A percentile compares a stretch with the other conserved stretches of the same genome.
Evolutionary conservation across 176 grass and related monocot genomes (phyloP).

Genomic region (sorghum (Sorghum bicolor)): Sorghum_bicolor_NCBIv3 NC_012872.2:67227501-67228000

Average conservation of each 20-base stretch:
- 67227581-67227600: background rate
- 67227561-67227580: background rate
- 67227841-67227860: background rate
- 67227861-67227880: background rate
- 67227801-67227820: background rate
- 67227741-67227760: background rate
- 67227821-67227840: background rate
- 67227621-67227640: background rate
- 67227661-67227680: background rate
- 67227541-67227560: background rate
- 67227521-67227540: background rate
- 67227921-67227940: background rate
- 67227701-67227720: background rate
- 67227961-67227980: background rate
- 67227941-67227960: background rate
- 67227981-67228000: background rate
- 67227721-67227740: background rate
- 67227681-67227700: background rate
- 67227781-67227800: slow-evolving; percentile 2
- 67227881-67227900: background rate
- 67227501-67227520: background rate
- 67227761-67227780: background rate
- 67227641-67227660: background rate
- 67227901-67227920: background rate
- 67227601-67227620: background rate